Conservation (phyloP, 73 alveolate species). For the Tetrahymena malaccensis region DNA sequence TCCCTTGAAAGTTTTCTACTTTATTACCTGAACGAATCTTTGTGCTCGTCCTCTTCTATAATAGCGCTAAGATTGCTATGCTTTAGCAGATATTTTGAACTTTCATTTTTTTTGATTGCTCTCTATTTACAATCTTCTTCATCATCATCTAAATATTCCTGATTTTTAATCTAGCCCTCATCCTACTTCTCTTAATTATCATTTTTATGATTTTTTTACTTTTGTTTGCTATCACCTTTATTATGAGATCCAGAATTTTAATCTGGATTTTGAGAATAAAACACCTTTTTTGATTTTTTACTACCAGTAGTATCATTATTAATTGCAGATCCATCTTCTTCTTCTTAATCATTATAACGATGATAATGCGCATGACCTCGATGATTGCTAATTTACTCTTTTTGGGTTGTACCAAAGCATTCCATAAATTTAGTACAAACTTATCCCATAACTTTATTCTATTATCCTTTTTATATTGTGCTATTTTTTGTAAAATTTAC, state of each 20-base stretch:
- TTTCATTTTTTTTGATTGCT: background rate
- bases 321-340: background rate
- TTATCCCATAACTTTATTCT: background rate
- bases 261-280: background rate
- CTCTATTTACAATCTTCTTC: background rate
- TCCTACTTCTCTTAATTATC: background rate
- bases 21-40: background rate
- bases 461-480: background rate
- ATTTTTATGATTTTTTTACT: background rate
- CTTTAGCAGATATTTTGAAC: background rate
- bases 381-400: background rate
- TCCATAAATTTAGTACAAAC: background rate
- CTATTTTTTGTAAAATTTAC: background rate
- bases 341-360: background rate
- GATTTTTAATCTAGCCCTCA: background rate
- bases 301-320: background rate
- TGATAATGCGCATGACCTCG: background rate
- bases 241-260: background rate
- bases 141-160: background rate
- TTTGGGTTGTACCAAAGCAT: background rate
- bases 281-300: background rate
- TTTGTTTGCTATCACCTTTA: background rate
- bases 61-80: background rate
- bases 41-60: background rate
- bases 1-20: background rate